phyloP scores from a whole-genome alignment of 2,329 filamentous ascomycete genomes.

The Penicillium nordicum region DNA sequence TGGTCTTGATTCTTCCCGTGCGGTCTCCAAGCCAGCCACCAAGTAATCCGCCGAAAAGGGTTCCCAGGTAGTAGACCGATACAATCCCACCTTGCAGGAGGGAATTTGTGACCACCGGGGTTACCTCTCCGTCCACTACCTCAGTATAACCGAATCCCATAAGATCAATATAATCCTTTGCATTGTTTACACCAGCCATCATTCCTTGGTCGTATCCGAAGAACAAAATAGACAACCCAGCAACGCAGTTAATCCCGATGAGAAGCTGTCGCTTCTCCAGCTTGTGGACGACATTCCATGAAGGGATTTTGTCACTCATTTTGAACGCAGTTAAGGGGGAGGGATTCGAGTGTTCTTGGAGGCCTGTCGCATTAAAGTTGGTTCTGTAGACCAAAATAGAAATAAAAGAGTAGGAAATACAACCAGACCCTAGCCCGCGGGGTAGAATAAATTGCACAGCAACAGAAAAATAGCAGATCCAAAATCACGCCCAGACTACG shows the following conservation, averaged over 20 bases:
- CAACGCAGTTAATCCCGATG: constrained; percentile 61
- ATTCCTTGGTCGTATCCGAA: constrained; percentile 59
- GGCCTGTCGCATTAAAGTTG: not conserved
- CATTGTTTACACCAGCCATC: constrained; percentile 64
- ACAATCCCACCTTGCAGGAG: constrained; percentile 63
- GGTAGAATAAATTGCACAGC: not conserved
- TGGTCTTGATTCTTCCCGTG: constrained; percentile 61
- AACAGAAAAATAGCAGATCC: not conserved
- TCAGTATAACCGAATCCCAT: constrained; percentile 64
- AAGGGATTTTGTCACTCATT: constrained; percentile 40
- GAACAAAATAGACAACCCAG: constrained; percentile 65
- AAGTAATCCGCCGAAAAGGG: constrained; percentile 59
- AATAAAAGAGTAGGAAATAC: not conserved
- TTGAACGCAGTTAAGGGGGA: constrained; percentile 3
- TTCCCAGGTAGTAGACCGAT: constrained; percentile 57
- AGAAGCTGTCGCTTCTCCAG: constrained; percentile 56
- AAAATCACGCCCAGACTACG: not conserved
- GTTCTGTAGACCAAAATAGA: not conserved
- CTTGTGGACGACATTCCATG: constrained; percentile 51
- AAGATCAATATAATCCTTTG: constrained; percentile 60
- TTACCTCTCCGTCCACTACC: constrained; percentile 40
- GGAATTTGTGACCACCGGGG: constrained; percentile 57
- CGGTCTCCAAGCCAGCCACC: constrained; percentile 64
- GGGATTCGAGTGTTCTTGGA: not conserved
- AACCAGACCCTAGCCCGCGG: not conserved